Evolutionary conservation across 139 green algal genomes (phyloP).

Genomic region (Haematococcus lacustris): DNA sequence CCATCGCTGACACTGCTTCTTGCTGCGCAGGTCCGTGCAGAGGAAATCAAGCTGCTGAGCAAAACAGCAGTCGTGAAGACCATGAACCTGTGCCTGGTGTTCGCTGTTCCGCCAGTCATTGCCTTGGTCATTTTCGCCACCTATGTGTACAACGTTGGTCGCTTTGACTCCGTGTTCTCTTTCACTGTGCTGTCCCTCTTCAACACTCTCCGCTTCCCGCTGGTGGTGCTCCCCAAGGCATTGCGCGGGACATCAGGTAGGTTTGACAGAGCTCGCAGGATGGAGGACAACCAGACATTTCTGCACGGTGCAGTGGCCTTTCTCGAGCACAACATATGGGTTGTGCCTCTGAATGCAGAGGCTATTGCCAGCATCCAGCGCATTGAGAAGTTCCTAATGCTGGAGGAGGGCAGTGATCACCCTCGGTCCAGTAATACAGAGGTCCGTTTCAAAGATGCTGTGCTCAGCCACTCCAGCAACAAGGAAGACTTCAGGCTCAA

Average conservation of each 20-base stretch:
- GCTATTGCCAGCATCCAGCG: conserved; percentile 32
- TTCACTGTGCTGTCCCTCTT: conserved; percentile 72
- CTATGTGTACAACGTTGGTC: conserved; percentile 42
- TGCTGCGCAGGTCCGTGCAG: conserved; percentile 34
- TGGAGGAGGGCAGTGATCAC: conserved; percentile 28
- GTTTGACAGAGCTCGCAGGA: not conserved
- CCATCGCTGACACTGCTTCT: no score
- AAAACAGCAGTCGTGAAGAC: conserved; percentile 45
- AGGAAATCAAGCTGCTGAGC: conserved; percentile 35
- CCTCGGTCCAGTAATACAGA: conserved; percentile 4
- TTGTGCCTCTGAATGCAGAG: no score
- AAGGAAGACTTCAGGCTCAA: conserved; percentile 43
- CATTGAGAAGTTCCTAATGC: conserved; percentile 50
- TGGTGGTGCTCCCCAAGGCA: conserved; percentile 71
- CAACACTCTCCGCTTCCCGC: conserved; percentile 71
- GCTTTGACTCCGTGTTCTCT: conserved; percentile 37
- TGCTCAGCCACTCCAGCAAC: conserved; percentile 23
- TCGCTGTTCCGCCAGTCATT: conserved; percentile 49
- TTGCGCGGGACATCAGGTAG: conserved; percentile 43
- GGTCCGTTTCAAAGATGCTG: not conserved
- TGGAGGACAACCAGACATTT: conserved; percentile 6
- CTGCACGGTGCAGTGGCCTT: not conserved
- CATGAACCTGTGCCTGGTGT: conserved; percentile 61
- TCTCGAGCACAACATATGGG: no score
- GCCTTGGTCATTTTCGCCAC: conserved; percentile 50